Evolutionary conservation across 164 flowering plant species (phyloP).

Genomic region (Saururus chinensis): DNA sequence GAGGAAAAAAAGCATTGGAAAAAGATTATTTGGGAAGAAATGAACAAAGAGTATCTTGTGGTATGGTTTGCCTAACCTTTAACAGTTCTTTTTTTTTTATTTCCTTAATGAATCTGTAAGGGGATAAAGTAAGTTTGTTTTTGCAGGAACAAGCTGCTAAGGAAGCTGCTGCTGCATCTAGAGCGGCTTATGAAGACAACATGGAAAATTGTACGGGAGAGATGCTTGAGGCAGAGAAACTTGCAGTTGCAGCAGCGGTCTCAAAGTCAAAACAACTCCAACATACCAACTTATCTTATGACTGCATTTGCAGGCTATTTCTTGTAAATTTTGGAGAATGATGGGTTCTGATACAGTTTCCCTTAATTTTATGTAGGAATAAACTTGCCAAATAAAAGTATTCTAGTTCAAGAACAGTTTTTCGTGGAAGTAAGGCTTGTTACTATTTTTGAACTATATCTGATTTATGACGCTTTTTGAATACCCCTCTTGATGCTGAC

Average conservation of each 20-base stretch:
- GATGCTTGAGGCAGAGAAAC: slow-evolving; percentile 42
- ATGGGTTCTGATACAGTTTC: background rate
- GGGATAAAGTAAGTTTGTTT: background rate
- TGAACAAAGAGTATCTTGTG: slow-evolving; percentile 85
- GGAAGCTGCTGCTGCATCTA: slow-evolving; percentile 67
- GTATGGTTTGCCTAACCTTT: slow-evolving; percentile 16
- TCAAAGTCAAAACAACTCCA: slow-evolving; percentile 57
- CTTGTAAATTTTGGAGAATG: background rate
- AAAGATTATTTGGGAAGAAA: slow-evolving; percentile 72
- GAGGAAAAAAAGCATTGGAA: slow-evolving; percentile 59
- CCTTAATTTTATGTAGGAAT: background rate
- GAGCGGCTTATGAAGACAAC: slow-evolving; percentile 28
- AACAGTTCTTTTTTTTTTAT: background rate
- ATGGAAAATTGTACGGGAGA: slow-evolving; percentile 39
- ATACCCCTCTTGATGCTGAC: too few species aligned
- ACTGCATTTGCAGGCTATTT: background rate
- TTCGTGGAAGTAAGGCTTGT: background rate
- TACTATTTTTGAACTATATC: background rate
- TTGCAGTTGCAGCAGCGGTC: slow-evolving; percentile 51
- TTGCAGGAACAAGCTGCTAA: slow-evolving; percentile 86
- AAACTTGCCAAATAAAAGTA: background rate
- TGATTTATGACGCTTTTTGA: too few species aligned
- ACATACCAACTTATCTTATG: background rate
- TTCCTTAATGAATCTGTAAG: background rate
- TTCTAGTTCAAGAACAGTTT: background rate